Evolutionary conservation across 352 stramenopile species (phyloP).

Genomic region (Detonula confervacea): DNA sequence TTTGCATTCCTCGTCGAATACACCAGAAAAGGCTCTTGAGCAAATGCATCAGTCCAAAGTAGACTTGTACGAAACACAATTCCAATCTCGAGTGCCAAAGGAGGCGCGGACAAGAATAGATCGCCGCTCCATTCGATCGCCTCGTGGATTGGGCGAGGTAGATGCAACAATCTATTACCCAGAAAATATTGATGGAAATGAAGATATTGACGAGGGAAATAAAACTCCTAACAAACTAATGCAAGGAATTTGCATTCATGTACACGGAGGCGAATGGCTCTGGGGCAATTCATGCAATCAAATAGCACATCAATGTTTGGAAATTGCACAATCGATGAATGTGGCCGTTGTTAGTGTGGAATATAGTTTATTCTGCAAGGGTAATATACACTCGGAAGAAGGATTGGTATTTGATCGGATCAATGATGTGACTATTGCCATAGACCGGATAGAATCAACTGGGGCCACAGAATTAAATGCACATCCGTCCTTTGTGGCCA

Average conservation of each 20-base stretch:
- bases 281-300: slow-evolving; percentile 54
- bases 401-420: slow-evolving; percentile 49
- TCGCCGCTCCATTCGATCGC: slow-evolving; percentile 21
- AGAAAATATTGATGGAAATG: background rate
- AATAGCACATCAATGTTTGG: slow-evolving; percentile 54
- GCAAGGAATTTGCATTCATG: slow-evolving; percentile 57
- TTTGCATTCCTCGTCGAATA: slow-evolving; percentile 14
- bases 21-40: slow-evolving; percentile 15
- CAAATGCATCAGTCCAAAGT: slow-evolving; percentile 34
- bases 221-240: slow-evolving; percentile 20
- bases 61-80: slow-evolving; percentile 53
- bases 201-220: too few relatives aligned
- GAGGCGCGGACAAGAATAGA: slow-evolving; percentile 24
- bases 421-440: slow-evolving; percentile 37
- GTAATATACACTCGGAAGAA: slow-evolving; percentile 3
- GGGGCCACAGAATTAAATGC: slow-evolving; percentile 37
- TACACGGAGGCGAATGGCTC: slow-evolving; percentile 60
- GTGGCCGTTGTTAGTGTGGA: slow-evolving; percentile 57
- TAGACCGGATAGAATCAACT: slow-evolving; percentile 55
- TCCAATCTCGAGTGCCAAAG: slow-evolving; percentile 19
- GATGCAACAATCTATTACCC: slow-evolving; percentile 57
- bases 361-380: slow-evolving; percentile 36
- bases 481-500: slow-evolving; percentile 41
- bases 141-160: slow-evolving; percentile 19
- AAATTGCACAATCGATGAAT: slow-evolving; percentile 47